Evolutionary conservation across 345 rosid species (phyloP).

Genomic region (Aegle marmelos): DNA sequence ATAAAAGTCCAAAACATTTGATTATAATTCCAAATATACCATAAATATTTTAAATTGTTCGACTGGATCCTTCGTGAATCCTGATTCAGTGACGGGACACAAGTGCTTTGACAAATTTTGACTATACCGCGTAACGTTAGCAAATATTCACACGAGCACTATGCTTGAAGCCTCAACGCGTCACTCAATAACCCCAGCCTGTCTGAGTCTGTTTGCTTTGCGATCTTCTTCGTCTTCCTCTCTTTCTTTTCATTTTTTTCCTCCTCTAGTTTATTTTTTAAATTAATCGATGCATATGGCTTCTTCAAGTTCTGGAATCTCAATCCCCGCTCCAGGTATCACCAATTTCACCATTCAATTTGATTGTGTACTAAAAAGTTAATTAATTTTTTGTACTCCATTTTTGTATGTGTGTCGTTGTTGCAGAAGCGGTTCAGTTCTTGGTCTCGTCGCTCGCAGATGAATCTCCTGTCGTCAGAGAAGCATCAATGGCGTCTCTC

Average conservation of each 20-base stretch:
- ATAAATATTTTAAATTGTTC: no score
- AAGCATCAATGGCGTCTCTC: slow-evolving; percentile 85
- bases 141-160: no score
- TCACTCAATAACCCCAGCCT: background rate
- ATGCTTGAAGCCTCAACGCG: background rate
- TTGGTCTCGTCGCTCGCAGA: slow-evolving; percentile 80
- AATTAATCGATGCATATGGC: slow-evolving; percentile 42
- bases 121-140: background rate
- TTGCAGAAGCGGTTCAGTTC: slow-evolving; percentile 84
- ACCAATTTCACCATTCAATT: slow-evolving; percentile 5
- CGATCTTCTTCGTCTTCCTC: background rate
- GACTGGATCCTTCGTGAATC: no score
- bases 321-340: slow-evolving; percentile 74
- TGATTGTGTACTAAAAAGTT: background rate
- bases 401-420: background rate
- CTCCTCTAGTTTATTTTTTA: background rate
- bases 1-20: no score
- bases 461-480: slow-evolving; percentile 68
- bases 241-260: background rate
- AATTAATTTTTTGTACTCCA: background rate
- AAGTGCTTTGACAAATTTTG: no score
- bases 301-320: slow-evolving; percentile 68
- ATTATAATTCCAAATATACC: no score
- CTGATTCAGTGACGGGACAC: no score
- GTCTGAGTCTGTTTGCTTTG: background rate